Conservation (phyloP, 495 filamentous ascomycete genomes). For the Penicillium egyptiacum region DNA sequence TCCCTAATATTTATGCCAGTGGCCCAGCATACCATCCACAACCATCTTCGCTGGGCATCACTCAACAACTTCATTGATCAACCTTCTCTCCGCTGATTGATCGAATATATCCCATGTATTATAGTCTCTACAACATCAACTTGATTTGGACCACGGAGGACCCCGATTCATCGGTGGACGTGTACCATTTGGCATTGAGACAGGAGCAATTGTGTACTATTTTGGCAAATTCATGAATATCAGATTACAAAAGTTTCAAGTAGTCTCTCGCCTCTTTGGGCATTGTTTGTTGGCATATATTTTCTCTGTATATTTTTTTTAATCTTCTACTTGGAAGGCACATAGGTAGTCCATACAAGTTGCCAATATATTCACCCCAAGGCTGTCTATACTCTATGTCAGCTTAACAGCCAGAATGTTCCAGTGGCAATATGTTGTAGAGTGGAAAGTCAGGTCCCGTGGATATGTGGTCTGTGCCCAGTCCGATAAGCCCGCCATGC, state of each 20-base stretch:
- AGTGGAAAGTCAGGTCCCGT: not conserved
- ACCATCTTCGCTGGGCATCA: not conserved
- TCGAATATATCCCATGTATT: conserved; percentile 18
- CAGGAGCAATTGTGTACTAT: not conserved
- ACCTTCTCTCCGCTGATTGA: conserved; percentile 1
- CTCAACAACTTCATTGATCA: not conserved
- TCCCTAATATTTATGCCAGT: not conserved
- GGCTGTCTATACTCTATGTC: not conserved
- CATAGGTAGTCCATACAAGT: not conserved
- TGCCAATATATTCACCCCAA: not conserved
- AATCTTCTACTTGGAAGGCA: not conserved
- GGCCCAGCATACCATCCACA: conserved; percentile 3
- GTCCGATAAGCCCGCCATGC: conserved; percentile 27
- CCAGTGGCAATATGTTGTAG: conserved; percentile 13
- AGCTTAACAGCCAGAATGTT: conserved; percentile 7
- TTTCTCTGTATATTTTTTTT: not conserved
- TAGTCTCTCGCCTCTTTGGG: not conserved
- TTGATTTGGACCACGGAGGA: not conserved
- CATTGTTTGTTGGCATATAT: not conserved
- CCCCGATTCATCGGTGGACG: not conserved
- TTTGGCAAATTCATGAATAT: not conserved
- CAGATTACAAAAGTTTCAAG: not conserved
- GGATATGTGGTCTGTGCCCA: conserved; percentile 21
- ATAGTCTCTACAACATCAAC: conserved; percentile 12
- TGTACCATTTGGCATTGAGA: not conserved